These are phyloP conservation scores for Verruconis gallopava DNA, from an alignment of 2,329 filamentous ascomycete genomes.

Conservation along the genomic window DNA sequence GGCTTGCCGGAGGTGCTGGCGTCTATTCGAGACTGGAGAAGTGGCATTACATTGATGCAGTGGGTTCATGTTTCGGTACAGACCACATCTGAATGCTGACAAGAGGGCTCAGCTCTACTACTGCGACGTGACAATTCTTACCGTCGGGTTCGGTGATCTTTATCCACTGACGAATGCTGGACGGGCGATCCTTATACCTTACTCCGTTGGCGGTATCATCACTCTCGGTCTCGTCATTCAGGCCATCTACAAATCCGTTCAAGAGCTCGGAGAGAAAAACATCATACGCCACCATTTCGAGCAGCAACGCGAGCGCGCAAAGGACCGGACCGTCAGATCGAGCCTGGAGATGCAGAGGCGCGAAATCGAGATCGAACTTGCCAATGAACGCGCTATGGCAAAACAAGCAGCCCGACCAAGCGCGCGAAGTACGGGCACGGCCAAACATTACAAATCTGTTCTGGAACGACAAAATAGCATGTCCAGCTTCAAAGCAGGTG, in stretches of 20 bases:
- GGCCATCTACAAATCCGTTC: constrained; percentile 8
- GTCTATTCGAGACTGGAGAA: constrained; percentile 7
- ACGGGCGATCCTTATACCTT: constrained; percentile 8
- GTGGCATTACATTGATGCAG: constrained; percentile 8
- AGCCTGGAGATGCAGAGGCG: constrained; percentile 7
- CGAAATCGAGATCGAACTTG: constrained; percentile 6
- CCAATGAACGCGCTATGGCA: constrained; percentile 2
- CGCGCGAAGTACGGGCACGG: constrained; percentile 8
- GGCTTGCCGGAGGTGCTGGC: constrained; percentile 7
- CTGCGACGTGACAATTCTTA: constrained; percentile 56
- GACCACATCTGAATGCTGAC: background rate
- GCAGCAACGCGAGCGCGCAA: background rate
- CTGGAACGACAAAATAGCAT: background rate
- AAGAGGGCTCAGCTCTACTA: constrained; percentile 45
- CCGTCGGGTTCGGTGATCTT: constrained; percentile 41
- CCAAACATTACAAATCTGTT: background rate
- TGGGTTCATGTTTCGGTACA: background rate
- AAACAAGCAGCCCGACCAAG: constrained; percentile 10
- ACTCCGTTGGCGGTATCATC: constrained; percentile 7
- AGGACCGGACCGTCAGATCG: constrained; percentile 4
- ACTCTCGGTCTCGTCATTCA: constrained; percentile 9
- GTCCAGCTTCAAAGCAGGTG: background rate
- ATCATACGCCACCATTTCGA: constrained; percentile 9
- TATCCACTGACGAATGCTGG: constrained; percentile 4
- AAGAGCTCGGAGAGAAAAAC: constrained; percentile 9